Conservation (phyloP, 805 yeast genomes). For the Saccharomycopsis sp. region DNA sequence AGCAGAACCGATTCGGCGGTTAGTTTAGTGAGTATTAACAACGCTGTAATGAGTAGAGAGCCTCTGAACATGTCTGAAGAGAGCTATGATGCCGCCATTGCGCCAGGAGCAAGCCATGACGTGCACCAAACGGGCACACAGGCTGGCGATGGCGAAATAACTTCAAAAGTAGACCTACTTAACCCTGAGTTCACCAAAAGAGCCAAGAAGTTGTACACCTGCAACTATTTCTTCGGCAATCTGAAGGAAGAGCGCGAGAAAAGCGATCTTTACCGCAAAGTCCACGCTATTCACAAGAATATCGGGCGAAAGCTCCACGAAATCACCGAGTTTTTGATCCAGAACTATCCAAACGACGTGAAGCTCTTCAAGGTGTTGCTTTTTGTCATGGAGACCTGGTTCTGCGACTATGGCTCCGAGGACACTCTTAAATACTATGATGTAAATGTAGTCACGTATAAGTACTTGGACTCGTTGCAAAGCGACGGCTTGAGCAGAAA, state of each 20-base stretch:
- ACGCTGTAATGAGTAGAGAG: too few relatives aligned
- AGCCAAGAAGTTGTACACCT: slow-evolving; percentile 55
- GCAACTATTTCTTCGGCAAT: slow-evolving; percentile 59
- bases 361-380: slow-evolving; percentile 55
- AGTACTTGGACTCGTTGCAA: slow-evolving; percentile 52
- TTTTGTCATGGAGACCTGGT: slow-evolving; percentile 67
- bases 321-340: slow-evolving; percentile 40
- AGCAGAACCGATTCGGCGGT: too few relatives aligned
- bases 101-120: too few relatives aligned
- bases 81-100: too few relatives aligned
- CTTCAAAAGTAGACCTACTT: not conserved
- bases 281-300: slow-evolving; percentile 55
- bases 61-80: too few relatives aligned
- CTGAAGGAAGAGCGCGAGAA: slow-evolving; percentile 38
- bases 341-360: slow-evolving; percentile 55
- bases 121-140: too few relatives aligned
- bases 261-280: slow-evolving; percentile 38
- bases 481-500: slow-evolving; percentile 55
- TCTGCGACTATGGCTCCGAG: slow-evolving; percentile 73
- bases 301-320: slow-evolving; percentile 62
- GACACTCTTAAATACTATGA: slow-evolving; percentile 52
- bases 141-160: not conserved
- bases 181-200: slow-evolving; percentile 37
- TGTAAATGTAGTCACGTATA: slow-evolving; percentile 45
- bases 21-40: too few relatives aligned